Conservation (phyloP, 345 rosid genomes). For the Luvunga scandens region DNA sequence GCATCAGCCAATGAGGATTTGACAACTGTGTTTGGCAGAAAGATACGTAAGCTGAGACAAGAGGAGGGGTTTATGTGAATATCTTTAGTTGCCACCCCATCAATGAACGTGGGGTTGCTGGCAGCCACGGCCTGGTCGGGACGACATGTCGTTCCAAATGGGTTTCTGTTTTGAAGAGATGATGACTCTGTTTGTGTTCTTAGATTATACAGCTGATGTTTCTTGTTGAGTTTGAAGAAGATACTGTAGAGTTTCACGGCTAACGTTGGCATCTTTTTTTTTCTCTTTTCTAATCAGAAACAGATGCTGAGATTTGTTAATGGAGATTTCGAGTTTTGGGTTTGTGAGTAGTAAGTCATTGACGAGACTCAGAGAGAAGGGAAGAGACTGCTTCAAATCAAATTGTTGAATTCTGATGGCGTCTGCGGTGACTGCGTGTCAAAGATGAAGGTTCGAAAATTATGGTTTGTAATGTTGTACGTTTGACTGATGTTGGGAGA, state of each 20-base stretch:
- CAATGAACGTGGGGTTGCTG: conserved; percentile 53
- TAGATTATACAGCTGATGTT: conserved; percentile 42
- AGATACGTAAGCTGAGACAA: conserved; percentile 62
- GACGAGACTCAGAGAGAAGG: neutral
- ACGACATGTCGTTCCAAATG: conserved; percentile 59
- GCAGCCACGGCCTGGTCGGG: conserved; percentile 46
- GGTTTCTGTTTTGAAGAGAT: conserved; percentile 24
- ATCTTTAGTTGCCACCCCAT: conserved; percentile 72
- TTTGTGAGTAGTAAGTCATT: neutral
- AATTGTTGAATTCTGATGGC: neutral
- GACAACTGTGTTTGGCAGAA: conserved; percentile 59
- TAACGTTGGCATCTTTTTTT: conserved; percentile 53
- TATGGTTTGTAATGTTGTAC: neutral
- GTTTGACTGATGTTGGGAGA: neutral
- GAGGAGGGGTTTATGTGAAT: conserved; percentile 66
- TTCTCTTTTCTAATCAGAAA: neutral
- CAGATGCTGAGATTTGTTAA: neutral
- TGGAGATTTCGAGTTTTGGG: neutral
- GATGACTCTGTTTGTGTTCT: conserved; percentile 7
- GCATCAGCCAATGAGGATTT: conserved; percentile 15
- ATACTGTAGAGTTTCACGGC: conserved; percentile 54
- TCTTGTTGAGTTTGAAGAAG: conserved; percentile 60
- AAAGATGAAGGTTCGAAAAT: neutral
- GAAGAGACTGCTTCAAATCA: neutral
- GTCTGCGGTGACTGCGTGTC: neutral